Conservation (phyloP, 2,329 filamentous ascomycete genomes). For the Drechslerella dactyloides region DNA sequence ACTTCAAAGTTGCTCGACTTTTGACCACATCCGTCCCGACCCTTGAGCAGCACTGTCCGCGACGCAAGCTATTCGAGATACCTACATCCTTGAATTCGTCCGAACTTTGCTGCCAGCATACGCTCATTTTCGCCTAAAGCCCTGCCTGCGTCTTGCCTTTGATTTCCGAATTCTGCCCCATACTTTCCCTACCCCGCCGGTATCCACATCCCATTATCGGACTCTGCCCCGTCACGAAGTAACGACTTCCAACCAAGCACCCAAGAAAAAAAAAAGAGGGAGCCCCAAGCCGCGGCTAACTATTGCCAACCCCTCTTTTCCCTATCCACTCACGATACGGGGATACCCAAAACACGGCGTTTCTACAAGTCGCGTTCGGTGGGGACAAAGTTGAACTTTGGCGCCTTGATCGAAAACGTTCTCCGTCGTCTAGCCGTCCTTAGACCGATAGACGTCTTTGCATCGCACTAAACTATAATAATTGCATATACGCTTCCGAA, state of each 20-base stretch:
- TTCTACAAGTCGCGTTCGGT: constrained; percentile 35
- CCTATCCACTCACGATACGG: constrained; percentile 30
- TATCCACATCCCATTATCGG: constrained; percentile 25
- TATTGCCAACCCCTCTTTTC: constrained; percentile 6
- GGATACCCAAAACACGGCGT: constrained; percentile 36
- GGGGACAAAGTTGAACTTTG: constrained; percentile 47
- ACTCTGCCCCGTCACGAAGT: constrained; percentile 45
- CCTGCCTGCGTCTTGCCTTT: constrained; percentile 40
- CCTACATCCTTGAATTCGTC: constrained; percentile 46
- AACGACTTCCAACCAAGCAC: constrained; percentile 35
- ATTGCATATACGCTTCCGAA: constrained; percentile 21
- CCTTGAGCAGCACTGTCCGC: constrained; percentile 38
- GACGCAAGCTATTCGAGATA: constrained; percentile 30
- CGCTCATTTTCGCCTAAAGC: constrained; percentile 49
- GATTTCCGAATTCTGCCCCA: constrained; percentile 29
- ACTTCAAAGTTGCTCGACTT: constrained; percentile 24
- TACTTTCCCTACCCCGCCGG: constrained; percentile 35
- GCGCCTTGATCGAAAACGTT: constrained; percentile 51
- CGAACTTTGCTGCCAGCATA: constrained; percentile 48
- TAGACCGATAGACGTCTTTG: constrained; percentile 47
- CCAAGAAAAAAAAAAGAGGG: background rate
- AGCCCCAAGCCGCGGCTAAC: no score
- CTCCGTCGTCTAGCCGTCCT: constrained; percentile 36
- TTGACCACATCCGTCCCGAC: constrained; percentile 39
- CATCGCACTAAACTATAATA: constrained; percentile 47